Percentiles rank a stretch among this genome's conserved stretches.
phyloP scores from a whole-genome alignment of 768 basidiomycete genomes.

The Leccinum sublutescens region DNA sequence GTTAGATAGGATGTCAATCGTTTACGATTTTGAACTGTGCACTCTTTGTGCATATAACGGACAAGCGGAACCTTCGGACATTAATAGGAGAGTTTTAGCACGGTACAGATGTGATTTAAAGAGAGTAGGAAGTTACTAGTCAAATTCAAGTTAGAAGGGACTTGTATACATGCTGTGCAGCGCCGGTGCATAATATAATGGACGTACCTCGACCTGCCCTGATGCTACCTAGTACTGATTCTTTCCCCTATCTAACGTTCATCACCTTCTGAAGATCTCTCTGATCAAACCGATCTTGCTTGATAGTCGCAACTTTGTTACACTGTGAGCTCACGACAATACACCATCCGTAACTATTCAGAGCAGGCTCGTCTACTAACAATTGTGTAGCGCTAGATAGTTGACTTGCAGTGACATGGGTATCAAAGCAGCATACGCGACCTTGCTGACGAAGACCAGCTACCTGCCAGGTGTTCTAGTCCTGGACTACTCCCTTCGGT shows the following conservation, averaged over 20 bases:
- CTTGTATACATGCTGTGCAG: too few species aligned
- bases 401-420: slow-evolving; percentile 27
- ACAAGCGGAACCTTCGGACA: too few species aligned
- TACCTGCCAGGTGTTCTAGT: slow-evolving; percentile 61
- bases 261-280: too few species aligned
- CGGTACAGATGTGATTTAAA: too few species aligned
- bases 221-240: too few species aligned
- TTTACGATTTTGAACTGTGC: not conserved
- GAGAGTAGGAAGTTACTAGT: too few species aligned
- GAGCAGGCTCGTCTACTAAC: not conserved
- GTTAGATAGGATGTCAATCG: not conserved
- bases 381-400: not conserved
- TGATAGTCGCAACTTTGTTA: not conserved
- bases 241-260: too few species aligned
- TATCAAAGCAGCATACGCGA: slow-evolving; percentile 61
- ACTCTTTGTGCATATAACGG: not conserved
- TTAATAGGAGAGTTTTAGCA: too few species aligned
- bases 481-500: slow-evolving; percentile 49
- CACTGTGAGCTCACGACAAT: not conserved
- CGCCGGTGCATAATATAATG: too few species aligned
- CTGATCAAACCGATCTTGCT: not conserved
- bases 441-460: slow-evolving; percentile 66
- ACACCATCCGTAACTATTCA: not conserved
- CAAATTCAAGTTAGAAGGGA: too few species aligned
- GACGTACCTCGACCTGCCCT: too few species aligned